A percentile compares a stretch with the other conserved stretches of the same genome.
Conservation (phyloP, 2,329 filamentous ascomycete species). For the Ophiostoma sp. region DNA sequence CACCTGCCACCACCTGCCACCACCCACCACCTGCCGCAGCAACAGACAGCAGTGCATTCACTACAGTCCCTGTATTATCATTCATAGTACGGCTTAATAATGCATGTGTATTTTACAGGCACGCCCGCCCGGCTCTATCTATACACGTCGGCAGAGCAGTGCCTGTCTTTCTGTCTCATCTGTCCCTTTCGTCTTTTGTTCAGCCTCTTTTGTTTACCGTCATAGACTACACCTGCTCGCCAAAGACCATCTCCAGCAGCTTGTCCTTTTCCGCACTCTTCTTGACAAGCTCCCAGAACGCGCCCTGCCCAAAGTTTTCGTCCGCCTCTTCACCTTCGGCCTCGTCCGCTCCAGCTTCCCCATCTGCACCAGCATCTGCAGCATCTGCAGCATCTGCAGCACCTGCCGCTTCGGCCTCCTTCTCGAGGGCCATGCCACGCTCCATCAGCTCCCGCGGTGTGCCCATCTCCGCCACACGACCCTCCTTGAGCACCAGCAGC, state of each 20-base stretch:
- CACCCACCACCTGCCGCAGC: not conserved
- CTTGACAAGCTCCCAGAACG: constrained; percentile 27
- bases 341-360: not conserved
- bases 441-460: constrained; percentile 38
- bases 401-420: constrained; percentile 23
- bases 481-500: constrained; percentile 45
- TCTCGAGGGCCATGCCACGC: constrained; percentile 32
- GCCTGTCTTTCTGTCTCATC: too few species aligned
- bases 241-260: constrained; percentile 25
- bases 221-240: not conserved
- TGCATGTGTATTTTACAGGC: not conserved
- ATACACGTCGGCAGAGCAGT: too few species aligned
- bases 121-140: not conserved
- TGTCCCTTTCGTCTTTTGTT: too few species aligned
- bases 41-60: not conserved
- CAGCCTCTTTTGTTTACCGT: not conserved
- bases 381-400: not conserved
- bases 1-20: not conserved
- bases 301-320: constrained; percentile 22
- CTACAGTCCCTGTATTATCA: not conserved
- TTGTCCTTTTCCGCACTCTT: constrained; percentile 27
- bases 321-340: constrained; percentile 30
- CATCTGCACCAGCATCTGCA: constrained; percentile 14
- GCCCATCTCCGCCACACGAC: constrained; percentile 42
- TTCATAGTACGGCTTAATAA: not conserved